Percentiles rank a stretch among this genome's conserved stretches.
These are phyloP conservation scores for Epithele typhae DNA, from an alignment of 768 basidiomycete species.

Conservation along the genomic window DNA sequence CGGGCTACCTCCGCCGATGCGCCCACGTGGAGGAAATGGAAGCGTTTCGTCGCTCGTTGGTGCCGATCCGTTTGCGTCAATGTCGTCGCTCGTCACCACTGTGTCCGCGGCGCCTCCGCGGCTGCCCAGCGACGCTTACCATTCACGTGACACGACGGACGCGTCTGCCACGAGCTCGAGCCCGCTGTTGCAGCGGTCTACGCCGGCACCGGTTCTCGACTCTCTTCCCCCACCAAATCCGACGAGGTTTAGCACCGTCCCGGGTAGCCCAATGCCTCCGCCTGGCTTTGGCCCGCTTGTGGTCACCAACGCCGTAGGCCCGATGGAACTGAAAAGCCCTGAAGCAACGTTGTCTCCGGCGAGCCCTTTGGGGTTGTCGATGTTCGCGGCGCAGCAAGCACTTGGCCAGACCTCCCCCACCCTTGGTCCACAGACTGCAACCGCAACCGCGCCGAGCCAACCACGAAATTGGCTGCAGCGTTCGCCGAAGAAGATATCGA, in stretches of 20 bases:
- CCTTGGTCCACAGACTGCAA: neutral
- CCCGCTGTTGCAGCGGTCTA: neutral
- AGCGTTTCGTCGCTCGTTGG: conserved; percentile 5
- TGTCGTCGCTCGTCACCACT: conserved; percentile 8
- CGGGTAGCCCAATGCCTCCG: conserved; percentile 10
- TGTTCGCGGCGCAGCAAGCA: conserved; percentile 2
- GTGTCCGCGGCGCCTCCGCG: too few relatives aligned
- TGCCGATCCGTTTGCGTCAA: conserved; percentile 13
- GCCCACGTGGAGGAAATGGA: conserved; percentile 3
- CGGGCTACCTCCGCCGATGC: neutral
- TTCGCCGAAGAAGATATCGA: conserved; percentile 9
- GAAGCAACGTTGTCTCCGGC: conserved; percentile 15
- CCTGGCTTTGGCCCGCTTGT: conserved; percentile 16
- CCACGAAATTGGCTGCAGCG: conserved; percentile 17
- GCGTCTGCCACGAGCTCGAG: neutral
- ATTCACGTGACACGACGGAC: too few relatives aligned
- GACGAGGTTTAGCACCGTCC: conserved; percentile 4
- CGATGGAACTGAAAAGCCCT: too few relatives aligned
- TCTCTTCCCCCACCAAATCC: neutral
- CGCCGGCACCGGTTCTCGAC: neutral
- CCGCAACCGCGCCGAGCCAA: neutral
- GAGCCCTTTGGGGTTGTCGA: neutral
- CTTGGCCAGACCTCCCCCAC: conserved; percentile 1
- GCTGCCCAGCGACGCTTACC: too few relatives aligned
- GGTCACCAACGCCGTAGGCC: conserved; percentile 20